phyloP scores from a whole-genome alignment of 1,139 yeast species.

The Suhomyces terraborum region DNA sequence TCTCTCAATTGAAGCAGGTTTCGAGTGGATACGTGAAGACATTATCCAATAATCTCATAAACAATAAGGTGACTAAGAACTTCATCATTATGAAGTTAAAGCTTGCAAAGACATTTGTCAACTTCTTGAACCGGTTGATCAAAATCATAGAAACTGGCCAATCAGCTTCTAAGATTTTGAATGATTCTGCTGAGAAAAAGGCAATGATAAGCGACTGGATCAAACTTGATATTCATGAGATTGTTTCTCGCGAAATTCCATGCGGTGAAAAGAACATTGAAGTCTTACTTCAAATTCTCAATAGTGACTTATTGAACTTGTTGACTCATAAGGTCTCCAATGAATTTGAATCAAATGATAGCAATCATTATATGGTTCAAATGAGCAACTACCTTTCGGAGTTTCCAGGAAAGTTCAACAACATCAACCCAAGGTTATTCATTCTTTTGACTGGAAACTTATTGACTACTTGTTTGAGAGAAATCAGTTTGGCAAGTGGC shows the following conservation, averaged over 20 bases:
- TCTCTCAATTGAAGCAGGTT: constrained; percentile 50
- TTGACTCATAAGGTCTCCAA: constrained; percentile 20
- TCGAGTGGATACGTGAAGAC: constrained; percentile 44
- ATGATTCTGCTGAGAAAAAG: constrained; percentile 46
- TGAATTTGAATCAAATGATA: constrained; percentile 13
- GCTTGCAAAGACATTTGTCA: constrained; percentile 59
- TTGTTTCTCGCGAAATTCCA: constrained; percentile 58
- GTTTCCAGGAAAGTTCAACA: constrained; percentile 50
- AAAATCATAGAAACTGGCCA: constrained; percentile 62
- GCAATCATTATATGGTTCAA: constrained; percentile 15
- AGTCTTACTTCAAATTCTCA: constrained; percentile 42
- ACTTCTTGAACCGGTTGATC: constrained; percentile 57
- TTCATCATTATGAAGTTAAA: constrained; percentile 54
- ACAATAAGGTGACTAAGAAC: constrained; percentile 50
- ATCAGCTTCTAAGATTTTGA: constrained; percentile 54
- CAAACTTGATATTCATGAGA: constrained; percentile 51
- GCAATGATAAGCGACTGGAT: constrained; percentile 65
- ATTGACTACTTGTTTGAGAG: constrained; percentile 65
- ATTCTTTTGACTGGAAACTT: constrained; percentile 56
- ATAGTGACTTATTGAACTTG: constrained; percentile 44
- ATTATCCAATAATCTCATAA: constrained; percentile 34
- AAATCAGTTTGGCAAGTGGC: constrained; percentile 60
- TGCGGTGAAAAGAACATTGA: constrained; percentile 41
- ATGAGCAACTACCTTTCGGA: constrained; percentile 33
- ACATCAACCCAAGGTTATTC: constrained; percentile 58